Base-by-base conservation (phyloP, 495 filamentous ascomycete species). In the Thozetella sp. region DNA sequence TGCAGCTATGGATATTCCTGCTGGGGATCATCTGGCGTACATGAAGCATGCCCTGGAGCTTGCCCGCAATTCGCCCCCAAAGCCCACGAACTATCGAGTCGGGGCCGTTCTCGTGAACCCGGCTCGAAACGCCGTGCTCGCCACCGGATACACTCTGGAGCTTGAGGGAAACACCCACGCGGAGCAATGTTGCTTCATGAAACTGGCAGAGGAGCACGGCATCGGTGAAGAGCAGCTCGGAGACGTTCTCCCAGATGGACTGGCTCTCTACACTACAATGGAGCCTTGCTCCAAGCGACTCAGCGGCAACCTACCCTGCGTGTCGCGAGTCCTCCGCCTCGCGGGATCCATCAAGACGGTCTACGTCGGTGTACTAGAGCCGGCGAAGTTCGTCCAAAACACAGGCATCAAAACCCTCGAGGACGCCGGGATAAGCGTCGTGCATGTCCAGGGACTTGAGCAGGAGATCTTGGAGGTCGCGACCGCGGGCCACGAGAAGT, bases 101-200 rank as follows among this genome's bases (percentile, higher is more conserved):
- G 95, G 95, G 58, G 95, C 95, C 6, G 66, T 97, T 48, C 77
- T 98, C 25, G 78, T 97, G 25, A 81, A 87, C 52, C 63, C 82
- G 24, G 67, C 69, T 20, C 69, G 77, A 25, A 83, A 89, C 63
- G 76, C 81, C 12, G 80, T 96, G 63, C 83, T 97, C 43, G 84
- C 90, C 1, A 93, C 91, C 1, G 93, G 94, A 53, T 97, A 93
- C 79, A 96, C 93, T 9, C 83, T 97, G 62, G 94, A 98, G 69
- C 86, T 95, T 12, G 81, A 86, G 0, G 95, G 93, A 15, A 99
- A 99, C 80, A 97, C 93, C 0, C 95, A 99, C 63, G 95, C 95
- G 3, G 95, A 99, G 66, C 93, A 99, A 77, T 92, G 87, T 77
- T 93, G 90, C 68, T 84, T 99, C 53, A 72, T 85, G 40, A 98